Conservation (phyloP, 1,139 yeast genomes). For the Zygosaccharomyces pseudobailii region DNA sequence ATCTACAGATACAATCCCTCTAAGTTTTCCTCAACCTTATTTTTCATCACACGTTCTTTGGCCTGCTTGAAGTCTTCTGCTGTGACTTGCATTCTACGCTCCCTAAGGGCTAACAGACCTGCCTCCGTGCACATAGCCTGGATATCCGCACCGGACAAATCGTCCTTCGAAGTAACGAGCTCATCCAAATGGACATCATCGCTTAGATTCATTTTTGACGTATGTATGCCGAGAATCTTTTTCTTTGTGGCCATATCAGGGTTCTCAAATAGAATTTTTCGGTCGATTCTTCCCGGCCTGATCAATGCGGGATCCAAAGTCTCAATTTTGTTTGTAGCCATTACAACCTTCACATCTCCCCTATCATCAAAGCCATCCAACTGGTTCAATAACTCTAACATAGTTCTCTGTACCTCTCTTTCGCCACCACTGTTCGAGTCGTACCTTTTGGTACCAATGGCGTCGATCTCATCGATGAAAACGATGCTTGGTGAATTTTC, state of each 20-base stretch:
- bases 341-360: constrained; percentile 96
- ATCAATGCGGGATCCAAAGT: constrained; percentile 95
- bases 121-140: constrained; percentile 99
- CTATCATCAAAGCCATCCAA: constrained; percentile 98
- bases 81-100: constrained; percentile 96
- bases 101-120: constrained; percentile 91
- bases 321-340: constrained; percentile 98
- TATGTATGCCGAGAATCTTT: constrained; percentile 89
- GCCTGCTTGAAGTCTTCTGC: constrained; percentile 94
- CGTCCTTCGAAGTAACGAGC: constrained; percentile 88
- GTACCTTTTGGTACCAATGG: constrained; percentile 96
- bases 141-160: constrained; percentile 95
- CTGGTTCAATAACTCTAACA: constrained; percentile 95
- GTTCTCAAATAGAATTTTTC: constrained; percentile 93
- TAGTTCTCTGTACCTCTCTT: constrained; percentile 96
- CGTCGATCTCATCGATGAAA: constrained; percentile 97
- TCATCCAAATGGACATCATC: constrained; percentile 87
- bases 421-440: constrained; percentile 97
- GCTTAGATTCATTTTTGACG: constrained; percentile 88
- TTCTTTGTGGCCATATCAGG: constrained; percentile 92
- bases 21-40: constrained; percentile 93
- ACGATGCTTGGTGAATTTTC: constrained; percentile 98
- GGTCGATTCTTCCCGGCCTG: constrained; percentile 98
- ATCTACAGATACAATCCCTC: constrained; percentile 77
- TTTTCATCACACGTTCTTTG: constrained; percentile 94